Evolutionary conservation across 2,329 filamentous ascomycete species (phyloP).

Genomic region (Stemphylium lycopersici): DNA sequence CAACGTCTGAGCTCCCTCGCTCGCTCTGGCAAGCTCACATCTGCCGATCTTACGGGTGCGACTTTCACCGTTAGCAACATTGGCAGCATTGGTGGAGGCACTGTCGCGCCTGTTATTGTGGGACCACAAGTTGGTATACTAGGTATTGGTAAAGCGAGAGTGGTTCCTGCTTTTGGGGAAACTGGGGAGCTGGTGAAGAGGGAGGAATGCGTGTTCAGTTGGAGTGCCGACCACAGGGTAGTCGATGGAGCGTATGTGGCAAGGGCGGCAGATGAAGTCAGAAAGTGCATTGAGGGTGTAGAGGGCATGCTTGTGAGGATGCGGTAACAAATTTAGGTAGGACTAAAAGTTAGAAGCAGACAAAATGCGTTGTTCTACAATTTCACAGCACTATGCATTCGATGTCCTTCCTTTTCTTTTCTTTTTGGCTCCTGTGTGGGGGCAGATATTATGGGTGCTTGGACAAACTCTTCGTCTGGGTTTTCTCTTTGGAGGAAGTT

Average conservation of each 20-base stretch:
- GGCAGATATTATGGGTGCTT: neutral
- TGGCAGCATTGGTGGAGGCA: slow-evolving; percentile 90
- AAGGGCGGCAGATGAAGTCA: slow-evolving; percentile 82
- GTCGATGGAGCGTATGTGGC: slow-evolving; percentile 96
- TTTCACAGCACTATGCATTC: too few species aligned
- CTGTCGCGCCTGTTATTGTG: slow-evolving; percentile 89
- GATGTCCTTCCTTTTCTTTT: too few species aligned
- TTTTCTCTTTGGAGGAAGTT: neutral
- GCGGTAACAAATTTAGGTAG: slow-evolving; percentile 12
- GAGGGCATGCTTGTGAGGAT: slow-evolving; percentile 81
- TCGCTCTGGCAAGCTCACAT: slow-evolving; percentile 73
- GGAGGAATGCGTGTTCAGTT: slow-evolving; percentile 89
- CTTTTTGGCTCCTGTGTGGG: too few species aligned
- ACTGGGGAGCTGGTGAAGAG: slow-evolving; percentile 68
- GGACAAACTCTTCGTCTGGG: neutral
- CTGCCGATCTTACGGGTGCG: slow-evolving; percentile 78
- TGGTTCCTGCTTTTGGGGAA: slow-evolving; percentile 76
- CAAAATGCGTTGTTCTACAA: neutral
- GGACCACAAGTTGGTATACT: slow-evolving; percentile 90
- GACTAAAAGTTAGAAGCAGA: neutral
- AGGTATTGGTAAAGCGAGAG: slow-evolving; percentile 80
- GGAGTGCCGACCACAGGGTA: slow-evolving; percentile 93
- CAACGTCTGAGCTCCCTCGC: slow-evolving; percentile 75
- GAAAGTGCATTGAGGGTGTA: slow-evolving; percentile 79
- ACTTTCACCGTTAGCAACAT: slow-evolving; percentile 98